Evolutionary conservation across 1,284 basidiomycete species (phyloP), one percentile per base, ranked within the genome.

Genomic region (Naganishia sp.): DNA sequence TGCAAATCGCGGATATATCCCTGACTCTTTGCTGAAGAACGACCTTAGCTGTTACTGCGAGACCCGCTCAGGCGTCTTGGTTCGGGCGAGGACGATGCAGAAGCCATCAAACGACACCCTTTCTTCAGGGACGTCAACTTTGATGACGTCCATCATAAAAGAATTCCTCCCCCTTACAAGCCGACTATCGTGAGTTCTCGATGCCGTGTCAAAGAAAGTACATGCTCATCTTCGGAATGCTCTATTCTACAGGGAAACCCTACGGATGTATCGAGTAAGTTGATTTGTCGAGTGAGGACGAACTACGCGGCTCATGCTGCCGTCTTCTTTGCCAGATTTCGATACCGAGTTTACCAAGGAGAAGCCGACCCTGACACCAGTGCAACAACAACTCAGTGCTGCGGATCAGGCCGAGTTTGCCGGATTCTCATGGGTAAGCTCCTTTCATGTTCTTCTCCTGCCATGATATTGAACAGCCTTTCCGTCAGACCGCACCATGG

Each of bases 111-210:
- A 82, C 85, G 86, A 67, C 96, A 99, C 79, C 88, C 93, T 15
- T 99, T 99, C 86, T 99, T 99, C 85, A 92, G 94, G 78, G 95
- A 98, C 76, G 90, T 96, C 70, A 96, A 84, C 81, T 99, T 92
- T 81, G 94, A 98, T 73, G 94, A 97, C 78, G 90, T 99, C 45
- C 81, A 96, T 72, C 84, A 96, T 82, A 99, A 99, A 81, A 90
- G 94, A 63, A 94, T 98, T 72, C 93, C 94, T 42, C 91, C 94
- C 43, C 93, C 96, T 6, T 99, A 98, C 83, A 94, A 92, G 85
- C 96, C 96, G 9, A 92, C 89, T 3, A 91, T 99, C 74, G 92
- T 93, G 75, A 73, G 45, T 69, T 7, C 11, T 11, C 2, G 31
- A 63, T 49, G 28, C 39, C 23, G 60, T 3, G 9, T 63, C 25